phyloP scores from a whole-genome alignment of 176 grass and related monocot genomes.

The Miscanthus lutarioriparius region DNA sequence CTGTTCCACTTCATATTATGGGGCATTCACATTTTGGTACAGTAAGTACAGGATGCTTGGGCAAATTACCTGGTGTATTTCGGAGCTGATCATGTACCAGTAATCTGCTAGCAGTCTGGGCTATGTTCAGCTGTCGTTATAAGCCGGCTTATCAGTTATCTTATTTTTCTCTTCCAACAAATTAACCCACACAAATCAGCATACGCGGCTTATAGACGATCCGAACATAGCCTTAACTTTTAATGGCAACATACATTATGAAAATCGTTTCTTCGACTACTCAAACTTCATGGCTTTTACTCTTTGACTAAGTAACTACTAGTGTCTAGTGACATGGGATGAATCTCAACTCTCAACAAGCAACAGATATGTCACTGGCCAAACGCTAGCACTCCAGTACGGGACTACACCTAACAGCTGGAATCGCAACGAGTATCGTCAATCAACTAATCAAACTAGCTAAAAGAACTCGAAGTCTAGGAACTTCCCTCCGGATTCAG shows the following conservation, averaged over 20 bases:
- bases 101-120: not conserved
- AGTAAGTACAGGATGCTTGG: constrained; percentile 5
- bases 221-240: too few relatives aligned
- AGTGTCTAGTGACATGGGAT: not conserved
- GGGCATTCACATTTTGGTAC: constrained; percentile 22
- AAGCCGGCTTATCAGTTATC: too few relatives aligned
- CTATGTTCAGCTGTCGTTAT: too few relatives aligned
- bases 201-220: too few relatives aligned
- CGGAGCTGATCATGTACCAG: constrained; percentile 2
- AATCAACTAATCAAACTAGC: not conserved
- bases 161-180: too few relatives aligned
- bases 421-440: constrained; percentile 8
- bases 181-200: too few relatives aligned
- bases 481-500: constrained; percentile 57
- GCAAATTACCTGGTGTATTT: not conserved
- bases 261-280: not conserved
- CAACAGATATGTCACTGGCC: constrained; percentile 7
- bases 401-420: constrained; percentile 19
- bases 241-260: constrained; percentile 7
- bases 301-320: not conserved
- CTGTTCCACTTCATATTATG: not conserved
- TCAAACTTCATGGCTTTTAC: not conserved
- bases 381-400: constrained; percentile 12
- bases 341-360: not conserved
- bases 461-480: constrained; percentile 76